Evolutionary conservation across 2,329 filamentous ascomycete genomes (phyloP), one percentile per base, ranked within the genome.

Genomic region (Venturia pyrina): DNA sequence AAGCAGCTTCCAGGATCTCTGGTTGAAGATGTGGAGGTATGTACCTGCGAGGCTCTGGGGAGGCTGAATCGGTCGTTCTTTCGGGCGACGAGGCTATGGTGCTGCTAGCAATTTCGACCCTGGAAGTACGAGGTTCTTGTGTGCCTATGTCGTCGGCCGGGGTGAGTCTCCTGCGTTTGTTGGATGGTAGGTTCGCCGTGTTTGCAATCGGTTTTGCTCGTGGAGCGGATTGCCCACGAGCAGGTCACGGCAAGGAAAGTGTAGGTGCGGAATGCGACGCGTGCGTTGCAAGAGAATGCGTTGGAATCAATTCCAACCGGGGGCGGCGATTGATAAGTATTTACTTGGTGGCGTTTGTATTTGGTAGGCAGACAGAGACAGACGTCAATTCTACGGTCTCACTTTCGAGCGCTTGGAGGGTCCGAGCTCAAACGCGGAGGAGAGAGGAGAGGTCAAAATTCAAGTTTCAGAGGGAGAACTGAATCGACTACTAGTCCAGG

Each of bases 11-110:
- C 37, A 11, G 24, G 15, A 62, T 32, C 6, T 83, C 81, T 73
- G 80, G 78, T 72, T 83, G 82, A 66, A 85, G 75, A 73, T 85
- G 83, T 65, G 82, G 80, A 68, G 83, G 83, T 65, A 85, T 77
- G 72, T 81, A 83, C 67, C 81, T 78, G 56, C 78, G 76, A 65
- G 77, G 76, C 24, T 71, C 75, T 67, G 73, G 70, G 62, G 75
- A 74, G 66, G 67, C 62, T 69, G 66, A 70, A 46, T 61, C 69
- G 70, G 75, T 76, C 67, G 75, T 75, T 69, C 71, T 74, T 69
- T 73, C 72, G 43, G 41, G 48, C 11, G 50, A 37, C 44, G 32
- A 64, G 46, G 57, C 50, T 46, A 53, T 44, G 63, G 28, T 59
- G 32, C 34, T 37, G 48, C n/a, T 65, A 13, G 43, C 21, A 17